Evolutionary conservation across 1,284 basidiomycete species (phyloP), one percentile per base, ranked within the genome.

Genomic region (Vanrija pseudolonga): DNA sequence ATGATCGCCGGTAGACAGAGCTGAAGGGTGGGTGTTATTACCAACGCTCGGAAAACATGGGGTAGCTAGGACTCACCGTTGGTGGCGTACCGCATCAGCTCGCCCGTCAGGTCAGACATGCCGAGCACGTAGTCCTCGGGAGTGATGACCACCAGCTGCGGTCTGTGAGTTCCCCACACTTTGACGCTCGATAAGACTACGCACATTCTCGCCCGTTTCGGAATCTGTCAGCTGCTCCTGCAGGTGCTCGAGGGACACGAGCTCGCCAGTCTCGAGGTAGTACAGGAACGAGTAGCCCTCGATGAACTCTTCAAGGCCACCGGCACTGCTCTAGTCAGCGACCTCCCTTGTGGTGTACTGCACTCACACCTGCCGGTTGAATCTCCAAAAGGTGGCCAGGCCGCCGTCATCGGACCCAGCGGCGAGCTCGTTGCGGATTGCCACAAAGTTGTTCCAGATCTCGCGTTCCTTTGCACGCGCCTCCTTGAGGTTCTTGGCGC

Each of bases 61-160:
- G 17, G 20, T 39, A 14, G 19, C 17, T 11, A 7, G 14, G 17
- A 54, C 71, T 50, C 49, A 70, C 68, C 67, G 57, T 75, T 88
- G 57, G 94, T 96, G 4, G 92, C 91, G 60, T 88, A 89, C 37
- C 95, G 84, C 95, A 98, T 98, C 60, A 91, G 83, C 75, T 98
- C 95, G 41, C 95, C 95, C 0, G 92, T 96, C 32, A 98, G 80
- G 73, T 98, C 95, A 2, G 90, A 92, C 26, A 97, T 78, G 15
- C 95, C 95, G 2, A 98, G 83, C 15, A 97, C 79, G 71, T 97
- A 98, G 65, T 97, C 93, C 50, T 87, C 84, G 23, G 48, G 88
- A 84, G 76, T 94, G 86, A 67, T 89, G 82, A 59, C 87, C 85
- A 65, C 64, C 12, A 68, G 64, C 69, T 73, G 63, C 2, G 1